These are phyloP conservation scores for Agaricus bisporus DNA, from an alignment of 768 basidiomycete genomes.

Conservation along the genomic window DNA sequence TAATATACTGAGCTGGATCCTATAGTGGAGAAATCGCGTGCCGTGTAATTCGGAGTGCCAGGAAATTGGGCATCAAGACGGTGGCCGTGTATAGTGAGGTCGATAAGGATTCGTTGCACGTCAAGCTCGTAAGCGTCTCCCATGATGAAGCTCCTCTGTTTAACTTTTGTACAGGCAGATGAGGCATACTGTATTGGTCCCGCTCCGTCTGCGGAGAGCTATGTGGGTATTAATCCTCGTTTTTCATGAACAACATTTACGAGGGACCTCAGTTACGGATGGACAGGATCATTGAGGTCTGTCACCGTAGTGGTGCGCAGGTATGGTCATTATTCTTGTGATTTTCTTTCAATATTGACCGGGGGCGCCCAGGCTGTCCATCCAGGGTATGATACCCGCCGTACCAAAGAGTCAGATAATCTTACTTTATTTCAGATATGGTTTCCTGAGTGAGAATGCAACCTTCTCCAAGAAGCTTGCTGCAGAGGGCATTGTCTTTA, in stretches of 20 bases:
- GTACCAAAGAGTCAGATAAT: neutral
- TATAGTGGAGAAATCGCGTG: constrained; percentile 92
- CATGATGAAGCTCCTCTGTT: neutral
- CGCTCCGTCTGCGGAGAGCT: constrained; percentile 84
- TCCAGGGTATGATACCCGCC: constrained; percentile 60
- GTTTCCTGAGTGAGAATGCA: constrained; percentile 91
- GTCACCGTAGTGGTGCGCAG: constrained; percentile 78
- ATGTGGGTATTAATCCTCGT: constrained; percentile 48
- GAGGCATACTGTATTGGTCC: constrained; percentile 93
- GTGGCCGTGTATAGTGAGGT: constrained; percentile 92
- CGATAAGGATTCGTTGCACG: constrained; percentile 77
- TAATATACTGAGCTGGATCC: neutral
- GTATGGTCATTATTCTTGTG: constrained; percentile 30
- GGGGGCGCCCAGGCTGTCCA: constrained; percentile 68
- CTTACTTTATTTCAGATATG: constrained; percentile 46
- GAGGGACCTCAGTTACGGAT: constrained; percentile 55
- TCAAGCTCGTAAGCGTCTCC: constrained; percentile 52
- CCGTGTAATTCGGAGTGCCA: constrained; percentile 87
- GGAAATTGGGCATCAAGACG: constrained; percentile 82
- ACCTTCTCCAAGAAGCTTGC: constrained; percentile 69
- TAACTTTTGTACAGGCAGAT: constrained; percentile 45
- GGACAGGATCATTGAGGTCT: constrained; percentile 85
- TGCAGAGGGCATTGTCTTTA: constrained; percentile 80
- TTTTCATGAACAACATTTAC: neutral
- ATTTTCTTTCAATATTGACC: neutral